Base-by-base conservation (phyloP, 169 alveolate species). In the Plasmodium adleri region DNA sequence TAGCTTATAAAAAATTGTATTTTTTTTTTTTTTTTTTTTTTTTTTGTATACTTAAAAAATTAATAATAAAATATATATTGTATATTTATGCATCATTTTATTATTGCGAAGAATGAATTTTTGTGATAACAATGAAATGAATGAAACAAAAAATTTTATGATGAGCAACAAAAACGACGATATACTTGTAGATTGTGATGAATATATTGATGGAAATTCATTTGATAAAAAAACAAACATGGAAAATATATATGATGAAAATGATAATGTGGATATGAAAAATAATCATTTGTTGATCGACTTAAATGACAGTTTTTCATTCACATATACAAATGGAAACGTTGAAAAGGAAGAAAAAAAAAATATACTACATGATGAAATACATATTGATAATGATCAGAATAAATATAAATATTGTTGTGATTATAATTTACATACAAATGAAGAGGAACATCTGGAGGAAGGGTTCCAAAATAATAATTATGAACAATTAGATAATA, bases 61-160 rank as follows among this genome's bases (percentile, higher is more conserved):
- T 4, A 32, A 32, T 5, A 32, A 5, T 32, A 32, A 32, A 5
- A 32, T 32, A 32, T 32, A 32, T 32, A 32, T 32, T 32, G 45
- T 32, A 5, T 5, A 32, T 32, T 5, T 32, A 32, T 32, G 7
- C 45, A 32, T 6, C 5, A 32, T 32, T 32, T 5, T 32, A 32
- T 12, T 15, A 56, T 7, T 56, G 1, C 24, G 13, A 75, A 75
- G 64, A 75, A 75, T 75, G 88, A 75, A 75, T 63, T 22, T 17
- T 64, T 62, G 47, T 32, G 49, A 75, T 62, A 74, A 75, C 62
- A 75, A 75, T 75, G 88, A 75, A 63, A 52, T 32, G 17, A 17
- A 64, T 12, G 88, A 63, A 22, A 26, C 13, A 68, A 52, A 12
- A 13, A 32, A 4, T 32, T 32, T 32, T 32, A 32, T 32, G 9